A percentile compares a stretch with the other conserved stretches of the same genome.
Conservation (phyloP, 805 yeast species). For the Zygosaccharomyces pseudorouxii region DNA sequence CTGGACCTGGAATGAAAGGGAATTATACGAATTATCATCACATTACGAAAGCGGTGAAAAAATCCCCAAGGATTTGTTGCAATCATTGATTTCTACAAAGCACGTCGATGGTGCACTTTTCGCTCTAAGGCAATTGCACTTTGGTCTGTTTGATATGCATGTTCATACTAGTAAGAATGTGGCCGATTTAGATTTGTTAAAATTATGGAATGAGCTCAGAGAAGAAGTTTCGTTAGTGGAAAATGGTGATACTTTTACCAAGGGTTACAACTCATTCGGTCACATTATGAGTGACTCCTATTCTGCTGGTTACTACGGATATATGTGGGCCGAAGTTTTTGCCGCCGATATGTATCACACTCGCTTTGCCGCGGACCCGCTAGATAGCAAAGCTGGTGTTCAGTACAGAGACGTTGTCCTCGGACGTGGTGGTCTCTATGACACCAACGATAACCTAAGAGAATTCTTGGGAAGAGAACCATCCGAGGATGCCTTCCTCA, state of each 20-base stretch:
- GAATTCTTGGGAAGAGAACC: conserved; percentile 76
- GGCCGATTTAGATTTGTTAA: conserved; percentile 43
- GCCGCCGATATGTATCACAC: conserved; percentile 79
- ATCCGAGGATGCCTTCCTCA: conserved; percentile 62
- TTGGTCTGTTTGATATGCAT: conserved; percentile 71
- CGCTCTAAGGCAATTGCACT: conserved; percentile 71
- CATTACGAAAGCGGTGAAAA: conserved; percentile 61
- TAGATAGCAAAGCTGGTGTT: conserved; percentile 56
- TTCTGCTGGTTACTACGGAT: conserved; percentile 83
- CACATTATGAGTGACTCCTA: conserved; percentile 79
- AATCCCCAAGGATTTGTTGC: conserved; percentile 53
- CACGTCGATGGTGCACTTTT: conserved; percentile 72
- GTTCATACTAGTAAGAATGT: conserved; percentile 55
- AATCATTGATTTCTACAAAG: conserved; percentile 57
- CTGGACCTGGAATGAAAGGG: conserved; percentile 76
- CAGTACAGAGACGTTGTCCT: conserved; percentile 66
- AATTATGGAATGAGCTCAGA: conserved; percentile 62
- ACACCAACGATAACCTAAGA: conserved; percentile 57
- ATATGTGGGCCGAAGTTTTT: conserved; percentile 79
- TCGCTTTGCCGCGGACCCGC: conserved; percentile 62
- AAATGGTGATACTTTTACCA: conserved; percentile 51
- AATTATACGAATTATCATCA: conserved; percentile 53
- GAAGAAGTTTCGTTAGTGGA: conserved; percentile 56
- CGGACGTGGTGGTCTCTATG: conserved; percentile 68
- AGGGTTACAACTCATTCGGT: conserved; percentile 72